Percentiles rank a stretch among this genome's conserved stretches.
Conservation (phyloP, 192 early-diverging fungal genomes). For the Gaertneriomyces sp. region DNA sequence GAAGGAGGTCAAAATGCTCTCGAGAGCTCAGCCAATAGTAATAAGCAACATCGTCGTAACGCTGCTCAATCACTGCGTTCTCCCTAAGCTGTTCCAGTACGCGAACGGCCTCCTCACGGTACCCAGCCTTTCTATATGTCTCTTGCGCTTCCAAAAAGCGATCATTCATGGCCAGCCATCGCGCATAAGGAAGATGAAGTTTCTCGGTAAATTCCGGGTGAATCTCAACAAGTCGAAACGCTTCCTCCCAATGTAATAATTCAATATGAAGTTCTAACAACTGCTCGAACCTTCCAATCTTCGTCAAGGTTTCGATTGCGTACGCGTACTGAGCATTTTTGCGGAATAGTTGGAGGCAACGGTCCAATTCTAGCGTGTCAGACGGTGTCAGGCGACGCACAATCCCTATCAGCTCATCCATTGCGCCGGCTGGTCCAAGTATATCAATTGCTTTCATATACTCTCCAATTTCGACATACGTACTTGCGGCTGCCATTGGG, state of each 20-base stretch:
- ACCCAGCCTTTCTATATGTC: constrained; percentile 54
- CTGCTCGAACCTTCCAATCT: constrained; percentile 48
- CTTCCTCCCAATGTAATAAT: constrained; percentile 54
- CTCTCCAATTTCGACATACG: constrained; percentile 58
- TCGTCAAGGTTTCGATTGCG: constrained; percentile 49
- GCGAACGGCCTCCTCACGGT: constrained; percentile 47
- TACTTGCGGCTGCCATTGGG: constrained; percentile 51
- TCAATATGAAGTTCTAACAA: constrained; percentile 48
- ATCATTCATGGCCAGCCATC: constrained; percentile 53
- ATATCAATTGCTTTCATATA: constrained; percentile 54
- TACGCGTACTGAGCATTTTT: constrained; percentile 43
- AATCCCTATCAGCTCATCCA: constrained; percentile 53
- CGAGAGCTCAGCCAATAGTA: constrained; percentile 45
- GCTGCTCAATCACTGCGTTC: constrained; percentile 47
- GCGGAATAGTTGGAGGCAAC: constrained; percentile 50
- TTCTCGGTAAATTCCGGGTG: constrained; percentile 45
- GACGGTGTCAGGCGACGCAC: constrained; percentile 38
- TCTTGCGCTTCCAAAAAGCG: constrained; percentile 54
- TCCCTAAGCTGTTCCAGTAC: constrained; percentile 46
- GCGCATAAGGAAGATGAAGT: constrained; percentile 54
- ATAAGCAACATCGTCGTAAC: constrained; percentile 54
- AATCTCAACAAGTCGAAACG: constrained; percentile 49
- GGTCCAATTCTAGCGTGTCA: constrained; percentile 41
- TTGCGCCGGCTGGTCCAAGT: constrained; percentile 45
- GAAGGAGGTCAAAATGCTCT: constrained; percentile 43